phyloP scores from a whole-genome alignment of 768 basidiomycete species.

The Favolaschia claudopus region DNA sequence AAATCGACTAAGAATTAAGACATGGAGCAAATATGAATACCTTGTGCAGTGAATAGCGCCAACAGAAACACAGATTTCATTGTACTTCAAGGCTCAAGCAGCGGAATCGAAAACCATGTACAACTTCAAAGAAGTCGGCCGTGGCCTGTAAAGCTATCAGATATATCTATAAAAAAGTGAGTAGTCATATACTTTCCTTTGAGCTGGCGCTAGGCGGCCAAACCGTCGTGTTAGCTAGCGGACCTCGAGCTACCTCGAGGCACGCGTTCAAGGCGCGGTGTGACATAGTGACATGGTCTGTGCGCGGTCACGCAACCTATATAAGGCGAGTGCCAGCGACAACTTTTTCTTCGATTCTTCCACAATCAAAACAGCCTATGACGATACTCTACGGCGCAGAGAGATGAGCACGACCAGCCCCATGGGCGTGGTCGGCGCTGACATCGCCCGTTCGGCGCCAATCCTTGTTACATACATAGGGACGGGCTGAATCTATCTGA shows the following conservation, averaged over 20 bases:
- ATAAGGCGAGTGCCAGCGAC: conserved; percentile 1
- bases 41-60: background rate
- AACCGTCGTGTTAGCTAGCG: too few species aligned
- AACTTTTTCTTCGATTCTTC: conserved; percentile 47
- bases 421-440: conserved; percentile 56
- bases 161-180: too few species aligned
- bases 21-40: too few species aligned
- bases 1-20: too few species aligned
- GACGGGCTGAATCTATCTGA: conserved; percentile 65
- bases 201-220: too few species aligned
- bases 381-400: conserved; percentile 64
- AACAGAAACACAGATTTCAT: background rate
- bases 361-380: conserved; percentile 57
- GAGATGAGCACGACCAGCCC: conserved; percentile 60
- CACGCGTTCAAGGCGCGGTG: too few species aligned
- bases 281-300: conserved; percentile 11
- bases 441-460: conserved; percentile 73
- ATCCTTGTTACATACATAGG: conserved; percentile 68
- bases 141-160: too few species aligned
- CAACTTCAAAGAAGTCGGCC: too few species aligned
- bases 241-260: too few species aligned
- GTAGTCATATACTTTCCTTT: too few species aligned
- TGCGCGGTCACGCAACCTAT: conserved; percentile 12
- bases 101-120: too few species aligned
- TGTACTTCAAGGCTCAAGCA: too few species aligned